Evolutionary conservation across 129 eudicot species (phyloP), one percentile per base, ranked within the genome.

Genomic region (Centaurea solstitialis): DNA sequence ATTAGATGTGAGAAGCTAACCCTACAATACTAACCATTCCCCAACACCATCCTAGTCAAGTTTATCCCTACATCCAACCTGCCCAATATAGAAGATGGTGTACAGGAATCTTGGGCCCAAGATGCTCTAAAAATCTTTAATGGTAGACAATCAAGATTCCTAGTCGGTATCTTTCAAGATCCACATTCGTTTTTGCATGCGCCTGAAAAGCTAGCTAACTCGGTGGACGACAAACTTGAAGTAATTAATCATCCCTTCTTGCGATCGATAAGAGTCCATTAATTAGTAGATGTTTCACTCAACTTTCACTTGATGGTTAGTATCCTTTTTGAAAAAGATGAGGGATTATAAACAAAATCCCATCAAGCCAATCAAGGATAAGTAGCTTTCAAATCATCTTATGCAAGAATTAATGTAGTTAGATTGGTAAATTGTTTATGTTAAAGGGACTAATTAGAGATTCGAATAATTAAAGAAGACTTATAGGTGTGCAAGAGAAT

Each of bases 141-240:
- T 76, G 24, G 35, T 23, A 50, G 81, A 82, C 62, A 35, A 69
- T 70, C 77, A 82, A 70, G 77, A 76, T 70, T 70, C 77, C 67
- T 70, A 76, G 73, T 82, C 68, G 72, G 33, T 22, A 40, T 38
- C 76, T 82, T 67, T 82, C 65, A 82, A 69, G 85, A 82, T 82
- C 47, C 67, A 50, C 76, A 37, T 69, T 35, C 53, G 41, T 71
- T 76, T 82, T 57, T 39, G 81, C 86, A 82, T 82, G 86, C 77
- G 81, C 53, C 47, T n/a, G 76, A 81, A 41, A 75, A 75, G 73
- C 76, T 68, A 50, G n/a, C 26, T 9, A 9, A 13, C n/a, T 77
- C 66, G 70, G 81, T 82, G 86, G 86, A 70, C 73, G 68, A 82
- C 86, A 41, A 70, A 70, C 53, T 40, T 70, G 81, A 70, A 57